These are phyloP conservation scores for Dendryphion nanum DNA, from an alignment of 2,329 filamentous ascomycete genomes.

Conservation along the genomic window DNA sequence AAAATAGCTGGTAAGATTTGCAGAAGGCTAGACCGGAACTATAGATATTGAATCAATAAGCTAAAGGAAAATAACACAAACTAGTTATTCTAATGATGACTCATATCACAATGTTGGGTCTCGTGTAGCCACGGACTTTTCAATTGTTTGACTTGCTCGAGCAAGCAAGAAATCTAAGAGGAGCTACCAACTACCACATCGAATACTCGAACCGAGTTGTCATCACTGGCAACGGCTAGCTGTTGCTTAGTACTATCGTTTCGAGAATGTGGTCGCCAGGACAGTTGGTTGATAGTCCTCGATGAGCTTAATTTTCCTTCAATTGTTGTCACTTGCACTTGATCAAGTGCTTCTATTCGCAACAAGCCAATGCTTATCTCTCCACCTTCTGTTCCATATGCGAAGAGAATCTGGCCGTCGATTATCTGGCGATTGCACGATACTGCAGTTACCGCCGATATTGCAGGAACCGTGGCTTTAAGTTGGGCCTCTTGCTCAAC, in stretches of 20 bases:
- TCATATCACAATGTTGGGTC: too few species aligned
- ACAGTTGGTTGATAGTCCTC: slow-evolving; percentile 32
- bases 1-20: too few species aligned
- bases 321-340: slow-evolving; percentile 14
- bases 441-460: slow-evolving; percentile 30
- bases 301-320: slow-evolving; percentile 16
- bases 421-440: slow-evolving; percentile 11
- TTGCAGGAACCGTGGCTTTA: slow-evolving; percentile 21
- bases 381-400: slow-evolving; percentile 34
- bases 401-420: slow-evolving; percentile 16
- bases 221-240: slow-evolving; percentile 43
- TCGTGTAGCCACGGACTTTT: too few species aligned
- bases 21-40: too few species aligned
- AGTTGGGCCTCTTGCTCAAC: slow-evolving; percentile 16
- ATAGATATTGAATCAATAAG: too few species aligned
- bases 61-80: too few species aligned
- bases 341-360: slow-evolving; percentile 10
- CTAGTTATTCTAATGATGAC: too few species aligned
- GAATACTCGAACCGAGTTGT: slow-evolving; percentile 39
- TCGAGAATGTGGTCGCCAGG: slow-evolving; percentile 25
- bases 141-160: too few species aligned
- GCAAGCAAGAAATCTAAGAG: too few species aligned
- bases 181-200: too few species aligned
- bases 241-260: slow-evolving; percentile 15
- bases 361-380: slow-evolving; percentile 18